A percentile compares a stretch with the other conserved stretches of the same genome.
Conservation (phyloP, 331 rosid genomes). For the Dryas integrifolia region DNA sequence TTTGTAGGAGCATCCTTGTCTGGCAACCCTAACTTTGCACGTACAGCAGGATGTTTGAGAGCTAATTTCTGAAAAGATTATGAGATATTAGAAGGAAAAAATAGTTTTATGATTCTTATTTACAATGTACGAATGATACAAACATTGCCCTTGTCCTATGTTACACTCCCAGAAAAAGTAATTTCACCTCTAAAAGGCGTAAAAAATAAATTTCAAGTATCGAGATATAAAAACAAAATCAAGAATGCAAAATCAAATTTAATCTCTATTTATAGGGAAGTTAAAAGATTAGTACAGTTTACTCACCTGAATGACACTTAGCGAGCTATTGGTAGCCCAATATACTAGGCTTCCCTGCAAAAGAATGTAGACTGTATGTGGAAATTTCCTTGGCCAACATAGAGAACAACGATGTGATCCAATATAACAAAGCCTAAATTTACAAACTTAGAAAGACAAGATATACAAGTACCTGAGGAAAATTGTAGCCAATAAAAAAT, state of each 20-base stretch:
- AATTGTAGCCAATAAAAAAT: conserved; percentile 40
- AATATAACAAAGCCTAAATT: conserved; percentile 14
- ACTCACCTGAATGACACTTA: conserved; percentile 65
- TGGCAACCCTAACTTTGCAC: conserved; percentile 59
- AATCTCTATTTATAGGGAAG: neutral
- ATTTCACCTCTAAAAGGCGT: neutral
- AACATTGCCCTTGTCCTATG: no score
- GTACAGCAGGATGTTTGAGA: conserved; percentile 66
- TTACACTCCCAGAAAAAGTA: conserved; percentile 1
- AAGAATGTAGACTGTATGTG: conserved; percentile 17
- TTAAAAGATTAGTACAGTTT: neutral
- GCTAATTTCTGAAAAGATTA: conserved; percentile 58
- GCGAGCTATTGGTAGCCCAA: conserved; percentile 79
- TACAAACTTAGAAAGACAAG: conserved; percentile 19
- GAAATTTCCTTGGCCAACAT: neutral
- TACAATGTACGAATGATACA: neutral
- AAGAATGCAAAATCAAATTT: neutral
- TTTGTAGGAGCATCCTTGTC: conserved; percentile 33
- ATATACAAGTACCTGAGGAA: conserved; percentile 74
- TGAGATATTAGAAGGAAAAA: neutral
- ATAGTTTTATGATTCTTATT: neutral
- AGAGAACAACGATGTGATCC: conserved; percentile 12
- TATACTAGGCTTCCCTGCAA: conserved; percentile 90
- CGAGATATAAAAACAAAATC: neutral
- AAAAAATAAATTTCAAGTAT: neutral